Evolutionary conservation across 805 yeast genomes (phyloP), one percentile per base, ranked within the genome.

Genomic region (Wickerhamomyces tratensis): DNA sequence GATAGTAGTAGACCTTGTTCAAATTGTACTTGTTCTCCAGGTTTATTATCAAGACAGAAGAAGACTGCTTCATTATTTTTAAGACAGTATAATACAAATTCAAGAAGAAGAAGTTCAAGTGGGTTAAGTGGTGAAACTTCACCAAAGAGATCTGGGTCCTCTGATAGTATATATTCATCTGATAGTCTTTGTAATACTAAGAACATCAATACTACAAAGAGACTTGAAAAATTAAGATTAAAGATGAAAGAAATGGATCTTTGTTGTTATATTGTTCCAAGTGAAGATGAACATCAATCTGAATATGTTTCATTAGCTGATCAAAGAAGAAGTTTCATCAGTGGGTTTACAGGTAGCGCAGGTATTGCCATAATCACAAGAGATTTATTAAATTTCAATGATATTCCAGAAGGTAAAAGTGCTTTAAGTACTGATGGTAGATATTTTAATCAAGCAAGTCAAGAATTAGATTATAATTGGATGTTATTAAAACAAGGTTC

Each of bases 381-480:
- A 37, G 69, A 70, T 42, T 47, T 66, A 7, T 52, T 69, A 36
- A 62, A 63, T 30, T 62, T 68, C 52, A 70, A 63, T 40, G 71
- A 66, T 1, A 52, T 53, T 2, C 67, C 75, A 25, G 65, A 63
- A 10, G 86, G 87, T 1, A 74, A 77, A 39, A 94, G 96, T 12
- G 85, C 83, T 0, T 64, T 93, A 40, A 79, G 95, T 8, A 93
- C 98, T 0, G 98, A 93, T 62, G 98, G 98, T 2, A 72, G 98
- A 49, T 93, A 93, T 65, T 93, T 87, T 61, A 68, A 86, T 45
- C 98, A 93, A 64, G 98, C 98, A 1, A 77, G 74, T 25, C 76
- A 81, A 44, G 93, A 93, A 63, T 67, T 93, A 43, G 94, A 86
- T 58, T 55, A 62, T 35, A 78, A 79, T 54, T 93, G 98, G 98